Evolutionary conservation across 2,329 filamentous ascomycete species (phyloP).

Genomic region (Salinomyces thailandicus): DNA sequence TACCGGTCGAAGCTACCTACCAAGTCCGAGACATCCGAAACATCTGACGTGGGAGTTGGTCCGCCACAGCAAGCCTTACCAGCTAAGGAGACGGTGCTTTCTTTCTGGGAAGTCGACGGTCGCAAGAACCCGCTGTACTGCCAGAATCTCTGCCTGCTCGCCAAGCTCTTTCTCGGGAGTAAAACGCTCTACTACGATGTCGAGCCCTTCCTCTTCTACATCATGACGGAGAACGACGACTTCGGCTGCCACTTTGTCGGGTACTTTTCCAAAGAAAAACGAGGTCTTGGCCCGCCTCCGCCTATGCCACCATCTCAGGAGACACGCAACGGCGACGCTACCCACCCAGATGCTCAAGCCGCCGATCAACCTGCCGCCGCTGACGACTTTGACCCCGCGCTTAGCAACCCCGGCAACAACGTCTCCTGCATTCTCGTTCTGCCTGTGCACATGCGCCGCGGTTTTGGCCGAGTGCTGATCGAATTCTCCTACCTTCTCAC

Average conservation of each 20-base stretch:
- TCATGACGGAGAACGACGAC: conserved; percentile 88
- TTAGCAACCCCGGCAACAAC: conserved; percentile 54
- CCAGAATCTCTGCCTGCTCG: conserved; percentile 89
- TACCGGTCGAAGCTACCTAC: conserved; percentile 75
- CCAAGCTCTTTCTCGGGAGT: conserved; percentile 94
- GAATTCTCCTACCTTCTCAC: conserved; percentile 98
- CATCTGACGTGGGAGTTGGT: no score
- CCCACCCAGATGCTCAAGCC: conserved; percentile 11
- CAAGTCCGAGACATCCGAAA: conserved; percentile 17
- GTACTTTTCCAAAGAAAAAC: conserved; percentile 99
- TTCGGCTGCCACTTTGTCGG: conserved; percentile 92
- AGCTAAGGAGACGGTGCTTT: conserved; percentile 35
- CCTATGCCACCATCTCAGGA: conserved; percentile 45
- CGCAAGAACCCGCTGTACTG: conserved; percentile 98
- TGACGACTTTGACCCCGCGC: conserved; percentile 17
- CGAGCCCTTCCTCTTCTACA: conserved; percentile 93
- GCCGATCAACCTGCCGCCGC: conserved; percentile 11
- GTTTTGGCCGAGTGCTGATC: conserved; percentile 91
- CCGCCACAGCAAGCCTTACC: no score
- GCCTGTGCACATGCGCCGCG: conserved; percentile 92
- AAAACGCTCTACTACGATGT: conserved; percentile 98
- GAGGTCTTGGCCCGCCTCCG: conserved; percentile 49
- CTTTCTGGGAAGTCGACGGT: conserved; percentile 95
- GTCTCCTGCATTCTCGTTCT: conserved; percentile 94
- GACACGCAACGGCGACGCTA: conserved; percentile 1